Evolutionary conservation across 176 grass and related monocot species (phyloP), one percentile per base, ranked within the genome.

Genomic region (Saccharum spontaneum): DNA sequence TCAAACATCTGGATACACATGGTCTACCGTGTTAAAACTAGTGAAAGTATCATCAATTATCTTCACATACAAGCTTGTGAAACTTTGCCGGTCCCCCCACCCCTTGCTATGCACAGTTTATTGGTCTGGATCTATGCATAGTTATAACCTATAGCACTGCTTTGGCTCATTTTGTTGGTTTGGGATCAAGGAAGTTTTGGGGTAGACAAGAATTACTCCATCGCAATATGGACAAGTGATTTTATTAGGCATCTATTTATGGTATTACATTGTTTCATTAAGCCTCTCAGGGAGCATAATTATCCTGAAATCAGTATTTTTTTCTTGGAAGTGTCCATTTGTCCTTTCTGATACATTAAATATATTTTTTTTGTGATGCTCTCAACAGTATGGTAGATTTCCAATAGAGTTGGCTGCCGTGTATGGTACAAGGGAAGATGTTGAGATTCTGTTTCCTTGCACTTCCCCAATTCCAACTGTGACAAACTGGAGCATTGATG

Each of bases 351-450:
- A 16, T 74, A 39, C 48, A 22, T 70, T 54, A 33, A 82, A 55
- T 69, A 23, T 38, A 23, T 28, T 28, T 5, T 41, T 7, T 69
- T 23, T 65, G 5, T 64, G 23, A 65, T 59, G 16, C 68, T 79
- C 33, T 55, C 34, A 48, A 75, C 40, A 87, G 79, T 80, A 34
- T 43, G 83, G 83, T 65, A 92, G 55, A 79, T 41, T 80, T 48
- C 86, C 83, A 75, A 79, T 89, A 64, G 90, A 89, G 72, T 16
- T 75, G 39, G 90, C 90, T 71, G 90, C 83, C n/a, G 78, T 71
- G 20, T 69, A 33, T 33, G 87, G 87, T 61, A 78, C 84, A 79
- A 54, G 23, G 5, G 73, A 79, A 73, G 71, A 86, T 18, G 79
- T 92, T 24, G 83, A 92, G 18, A 89, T 86, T 31, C 74, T 89